phyloP scores from a whole-genome alignment of 2,329 filamentous ascomycete genomes.

The Botryotinia convoluta region DNA sequence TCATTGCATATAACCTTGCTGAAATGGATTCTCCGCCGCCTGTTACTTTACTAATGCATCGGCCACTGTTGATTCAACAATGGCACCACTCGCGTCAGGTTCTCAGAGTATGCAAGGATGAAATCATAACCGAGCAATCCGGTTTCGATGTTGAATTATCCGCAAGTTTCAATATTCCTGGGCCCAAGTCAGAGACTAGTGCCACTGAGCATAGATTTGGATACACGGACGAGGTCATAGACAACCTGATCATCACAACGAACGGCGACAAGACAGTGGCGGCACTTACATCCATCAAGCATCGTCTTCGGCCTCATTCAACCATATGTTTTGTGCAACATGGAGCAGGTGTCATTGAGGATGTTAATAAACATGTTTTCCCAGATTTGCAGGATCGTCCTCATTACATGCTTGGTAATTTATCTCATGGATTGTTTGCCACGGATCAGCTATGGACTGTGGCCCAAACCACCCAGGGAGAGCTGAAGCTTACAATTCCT shows the following conservation, averaged over 20 bases:
- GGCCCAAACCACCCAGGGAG: conserved; percentile 39
- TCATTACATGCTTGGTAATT: conserved; percentile 59
- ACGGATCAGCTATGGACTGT: conserved; percentile 43
- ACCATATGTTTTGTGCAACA: conserved; percentile 77
- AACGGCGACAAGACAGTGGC: conserved; percentile 56
- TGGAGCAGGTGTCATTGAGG: conserved; percentile 80
- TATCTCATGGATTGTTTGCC: conserved; percentile 42
- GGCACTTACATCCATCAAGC: conserved; percentile 58
- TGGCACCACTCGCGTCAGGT: conserved; percentile 48
- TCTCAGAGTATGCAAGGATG: conserved; percentile 48
- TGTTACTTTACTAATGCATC: conserved; percentile 61
- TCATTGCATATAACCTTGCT: conserved; percentile 64
- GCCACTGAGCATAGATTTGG: conserved; percentile 22
- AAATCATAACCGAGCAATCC: conserved; percentile 40
- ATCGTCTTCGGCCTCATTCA: conserved; percentile 65
- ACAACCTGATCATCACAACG: conserved; percentile 68
- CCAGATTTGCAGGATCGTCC: conserved; percentile 63
- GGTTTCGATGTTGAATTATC: conserved; percentile 37
- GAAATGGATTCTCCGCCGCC: conserved; percentile 58
- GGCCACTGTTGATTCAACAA: conserved; percentile 41
- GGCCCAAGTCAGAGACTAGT: conserved; percentile 28
- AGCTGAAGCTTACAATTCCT: conserved; percentile 40
- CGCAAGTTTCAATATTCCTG: conserved; percentile 29
- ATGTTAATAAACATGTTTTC: conserved; percentile 70
- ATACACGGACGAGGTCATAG: conserved; percentile 49